phyloP scores from a whole-genome alignment of 2,329 filamentous ascomycete genomes.

The Atkinsonella hypoxylon region DNA sequence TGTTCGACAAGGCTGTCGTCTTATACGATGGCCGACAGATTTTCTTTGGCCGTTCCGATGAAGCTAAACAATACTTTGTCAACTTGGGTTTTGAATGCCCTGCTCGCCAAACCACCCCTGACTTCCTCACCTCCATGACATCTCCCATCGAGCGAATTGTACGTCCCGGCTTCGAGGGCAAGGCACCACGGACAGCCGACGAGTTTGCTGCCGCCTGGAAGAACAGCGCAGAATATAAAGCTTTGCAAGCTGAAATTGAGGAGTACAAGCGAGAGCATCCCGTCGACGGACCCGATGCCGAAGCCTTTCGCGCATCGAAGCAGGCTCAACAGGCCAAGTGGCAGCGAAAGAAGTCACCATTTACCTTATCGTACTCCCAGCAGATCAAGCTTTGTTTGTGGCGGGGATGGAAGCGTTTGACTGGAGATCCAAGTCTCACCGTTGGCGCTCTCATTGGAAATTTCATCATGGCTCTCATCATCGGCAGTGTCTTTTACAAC shows the following conservation, averaged over 20 bases:
- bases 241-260: slow-evolving; percentile 42
- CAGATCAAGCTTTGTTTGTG: slow-evolving; percentile 71
- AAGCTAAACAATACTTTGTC: slow-evolving; percentile 53
- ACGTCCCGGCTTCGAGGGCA: slow-evolving; percentile 42
- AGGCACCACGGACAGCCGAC: slow-evolving; percentile 46
- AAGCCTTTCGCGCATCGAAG: slow-evolving; percentile 43
- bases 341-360: slow-evolving; percentile 61
- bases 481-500: slow-evolving; percentile 73
- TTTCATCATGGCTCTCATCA: slow-evolving; percentile 62
- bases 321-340: slow-evolving; percentile 42
- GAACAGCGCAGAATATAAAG: slow-evolving; percentile 37
- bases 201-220: slow-evolving; percentile 50
- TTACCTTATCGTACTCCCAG: slow-evolving; percentile 64
- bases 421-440: slow-evolving; percentile 65
- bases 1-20: slow-evolving; percentile 31
- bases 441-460: slow-evolving; percentile 60
- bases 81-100: slow-evolving; percentile 57
- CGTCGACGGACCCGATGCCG: slow-evolving; percentile 42
- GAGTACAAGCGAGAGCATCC: slow-evolving; percentile 41
- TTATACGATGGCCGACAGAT: slow-evolving; percentile 28
- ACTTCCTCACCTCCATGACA: slow-evolving; percentile 63
- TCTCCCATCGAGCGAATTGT: slow-evolving; percentile 43
- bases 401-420: slow-evolving; percentile 67
- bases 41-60: slow-evolving; percentile 47
- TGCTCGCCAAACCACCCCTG: slow-evolving; percentile 53